Evolutionary conservation across 2,329 filamentous ascomycete species (phyloP), one percentile per base, ranked within the genome.

Genomic region (Talaromyces sp.): DNA sequence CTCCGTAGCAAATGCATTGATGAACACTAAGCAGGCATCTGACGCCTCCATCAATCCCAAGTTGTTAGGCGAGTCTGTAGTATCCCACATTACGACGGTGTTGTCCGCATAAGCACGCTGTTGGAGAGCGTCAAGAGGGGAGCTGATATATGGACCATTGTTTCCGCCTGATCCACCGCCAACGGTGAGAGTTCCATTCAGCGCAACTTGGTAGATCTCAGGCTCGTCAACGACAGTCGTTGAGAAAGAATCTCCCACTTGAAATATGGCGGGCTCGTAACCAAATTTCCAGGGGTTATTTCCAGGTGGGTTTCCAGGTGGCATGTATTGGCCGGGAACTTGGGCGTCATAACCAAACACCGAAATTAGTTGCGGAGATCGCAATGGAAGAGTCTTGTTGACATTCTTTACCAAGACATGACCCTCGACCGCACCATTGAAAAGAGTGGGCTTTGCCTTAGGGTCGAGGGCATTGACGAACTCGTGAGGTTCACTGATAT

Each of bases 401-500:
- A 66, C 68, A 60, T 86, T 86, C 71, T 84, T 84, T 15, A 84
- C 61, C 69, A 81, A 70, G 2, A 87, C 83, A 10, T 59, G 42
- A 42, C 58, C 58, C 25, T 59, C 62, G 39, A 51, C 30, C 6
- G 57, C 57, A 15, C 36, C 57, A 17, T 58, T 39, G 27, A 51
- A 58, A 33, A 58, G n/a, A 33, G 36, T 58, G 10, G 15, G n/a
- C 10, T 58, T 58, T 6, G 36, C 28, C 15, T 39, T 44, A n/a
- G 57, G 47, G 3, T 59, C 59, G 6, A 63, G 58, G 9, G 61
- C 49, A 2, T 92, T 86, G 64, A 96, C 93, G 58, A 90, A 78
- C 17, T 76, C 71, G 47, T 77, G 85, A 70, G 96, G 91, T 57
- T 92, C 81, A 30, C 75, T 82, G 51, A 25, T 57, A 13, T 28